Percentiles rank a stretch among this genome's conserved stretches.
Conservation (phyloP, 2,329 filamentous ascomycete species). For the Fusarium sp. region DNA sequence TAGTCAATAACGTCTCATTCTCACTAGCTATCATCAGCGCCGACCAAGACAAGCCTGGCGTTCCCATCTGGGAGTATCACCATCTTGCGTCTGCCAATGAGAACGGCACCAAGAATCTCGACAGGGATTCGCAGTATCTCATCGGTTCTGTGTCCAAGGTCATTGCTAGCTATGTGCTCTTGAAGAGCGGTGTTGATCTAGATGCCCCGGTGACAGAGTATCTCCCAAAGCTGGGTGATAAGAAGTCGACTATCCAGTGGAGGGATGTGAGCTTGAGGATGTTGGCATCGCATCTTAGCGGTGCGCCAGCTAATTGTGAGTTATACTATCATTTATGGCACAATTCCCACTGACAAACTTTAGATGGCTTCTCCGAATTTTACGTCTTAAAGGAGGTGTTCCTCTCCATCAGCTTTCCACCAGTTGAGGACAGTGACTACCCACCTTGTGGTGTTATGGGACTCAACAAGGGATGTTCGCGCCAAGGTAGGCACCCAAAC, state of each 20-base stretch:
- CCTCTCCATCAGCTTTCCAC: slow-evolving; percentile 49
- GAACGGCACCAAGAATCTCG: slow-evolving; percentile 46
- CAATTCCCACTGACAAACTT: not conserved
- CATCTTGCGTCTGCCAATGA: slow-evolving; percentile 48
- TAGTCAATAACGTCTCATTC: slow-evolving; percentile 50
- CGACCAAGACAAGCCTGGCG: slow-evolving; percentile 38
- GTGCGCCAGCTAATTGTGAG: slow-evolving; percentile 50
- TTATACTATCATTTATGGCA: not conserved
- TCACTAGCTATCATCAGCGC: slow-evolving; percentile 49
- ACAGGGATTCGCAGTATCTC: slow-evolving; percentile 52
- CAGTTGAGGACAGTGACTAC: slow-evolving; percentile 47
- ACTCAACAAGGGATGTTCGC: slow-evolving; percentile 47
- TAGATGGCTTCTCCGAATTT: slow-evolving; percentile 49
- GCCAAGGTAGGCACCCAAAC: slow-evolving; percentile 41
- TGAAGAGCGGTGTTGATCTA: slow-evolving; percentile 48
- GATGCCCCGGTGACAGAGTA: slow-evolving; percentile 48
- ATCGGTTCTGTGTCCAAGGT: slow-evolving; percentile 54
- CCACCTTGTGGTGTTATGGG: slow-evolving; percentile 49
- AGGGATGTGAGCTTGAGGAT: slow-evolving; percentile 49
- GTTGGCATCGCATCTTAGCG: slow-evolving; percentile 50
- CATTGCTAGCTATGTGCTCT: slow-evolving; percentile 49
- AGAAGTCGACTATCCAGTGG: slow-evolving; percentile 46
- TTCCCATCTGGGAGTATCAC: slow-evolving; percentile 54
- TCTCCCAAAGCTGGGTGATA: slow-evolving; percentile 45
- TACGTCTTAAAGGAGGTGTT: slow-evolving; percentile 50